A percentile compares a stretch with the other conserved stretches of the same genome.
Conservation (phyloP, 306 rosid species). For the Lablab purpureus region DNA sequence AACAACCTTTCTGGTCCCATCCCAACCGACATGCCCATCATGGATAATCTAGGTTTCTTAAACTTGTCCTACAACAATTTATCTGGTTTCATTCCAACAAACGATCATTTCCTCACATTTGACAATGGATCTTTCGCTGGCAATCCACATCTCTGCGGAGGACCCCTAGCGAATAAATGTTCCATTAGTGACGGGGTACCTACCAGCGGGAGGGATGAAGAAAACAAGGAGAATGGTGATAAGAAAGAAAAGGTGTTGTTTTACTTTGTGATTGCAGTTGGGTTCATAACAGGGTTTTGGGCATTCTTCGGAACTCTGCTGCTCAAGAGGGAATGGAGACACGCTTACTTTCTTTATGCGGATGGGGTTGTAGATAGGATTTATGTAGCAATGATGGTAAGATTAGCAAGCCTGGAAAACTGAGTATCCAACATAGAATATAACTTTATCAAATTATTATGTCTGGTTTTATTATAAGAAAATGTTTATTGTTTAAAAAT, state of each 20-base stretch:
- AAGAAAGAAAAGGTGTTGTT: not conserved
- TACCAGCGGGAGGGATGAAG: not conserved
- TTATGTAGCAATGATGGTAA: slow-evolving; percentile 3
- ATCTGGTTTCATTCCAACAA: slow-evolving; percentile 6
- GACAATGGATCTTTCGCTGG: not conserved
- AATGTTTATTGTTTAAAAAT: no score
- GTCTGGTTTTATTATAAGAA: no score
- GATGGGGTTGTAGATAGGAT: not conserved
- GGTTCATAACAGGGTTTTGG: slow-evolving; percentile 29
- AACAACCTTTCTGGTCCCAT: slow-evolving; percentile 16
- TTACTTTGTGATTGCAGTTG: slow-evolving; percentile 15
- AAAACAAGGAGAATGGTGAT: not conserved
- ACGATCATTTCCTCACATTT: not conserved
- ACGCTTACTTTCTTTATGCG: slow-evolving; percentile 8
- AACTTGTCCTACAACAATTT: slow-evolving; percentile 16
- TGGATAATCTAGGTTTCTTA: slow-evolving; percentile 6
- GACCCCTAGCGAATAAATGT: not conserved
- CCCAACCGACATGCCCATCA: not conserved
- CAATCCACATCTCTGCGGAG: slow-evolving; percentile 32
- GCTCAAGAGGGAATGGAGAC: slow-evolving; percentile 23
- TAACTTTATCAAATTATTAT: no score
- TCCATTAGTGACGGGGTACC: not conserved
- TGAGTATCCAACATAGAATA: no score
- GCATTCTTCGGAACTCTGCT: not conserved
- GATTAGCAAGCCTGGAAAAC: not conserved